A percentile compares a stretch with the other conserved stretches of the same genome.
Evolutionary conservation across 768 basidiomycete species (phyloP).

Genomic region (Kwoniella sp.): DNA sequence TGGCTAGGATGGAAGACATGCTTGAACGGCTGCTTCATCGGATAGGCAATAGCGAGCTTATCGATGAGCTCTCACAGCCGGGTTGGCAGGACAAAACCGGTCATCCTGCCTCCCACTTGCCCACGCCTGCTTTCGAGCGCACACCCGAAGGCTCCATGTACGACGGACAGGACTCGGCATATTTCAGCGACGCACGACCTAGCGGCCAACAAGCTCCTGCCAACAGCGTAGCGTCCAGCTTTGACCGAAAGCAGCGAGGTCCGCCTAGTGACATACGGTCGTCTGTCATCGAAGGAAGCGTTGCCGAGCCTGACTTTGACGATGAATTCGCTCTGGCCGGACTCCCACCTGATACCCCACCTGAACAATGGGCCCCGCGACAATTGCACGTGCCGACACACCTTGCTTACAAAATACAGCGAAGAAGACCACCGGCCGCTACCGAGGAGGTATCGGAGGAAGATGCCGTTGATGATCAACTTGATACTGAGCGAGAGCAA

Average conservation of each 20-base stretch:
- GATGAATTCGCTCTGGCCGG: conserved; percentile 40
- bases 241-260: conserved; percentile 13
- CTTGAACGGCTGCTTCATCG: conserved; percentile 54
- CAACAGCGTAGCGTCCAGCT: conserved; percentile 24
- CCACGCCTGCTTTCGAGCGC: background rate
- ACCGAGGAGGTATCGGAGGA: conserved; percentile 3
- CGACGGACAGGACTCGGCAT: conserved; percentile 25
- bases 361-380: conserved; percentile 20
- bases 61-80: conserved; percentile 37
- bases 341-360: conserved; percentile 39
- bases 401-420: conserved; percentile 7
- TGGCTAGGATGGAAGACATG: conserved; percentile 52
- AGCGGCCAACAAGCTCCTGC: conserved; percentile 29
- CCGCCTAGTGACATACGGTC: conserved; percentile 19
- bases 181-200: conserved; percentile 30
- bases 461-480: conserved; percentile 8
- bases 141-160: conserved; percentile 31
- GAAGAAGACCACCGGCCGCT: background rate
- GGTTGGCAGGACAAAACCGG: background rate
- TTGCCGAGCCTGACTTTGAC: conserved; percentile 35
- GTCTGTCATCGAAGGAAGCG: conserved; percentile 27
- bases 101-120: conserved; percentile 1
- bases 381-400: conserved; percentile 25
- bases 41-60: conserved; percentile 53
- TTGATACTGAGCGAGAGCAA: conserved; percentile 15